A percentile compares a stretch with the other conserved stretches of the same genome.
Evolutionary conservation across 305 asterid genomes (phyloP).

Genomic region (Fraxinus sp.): DNA sequence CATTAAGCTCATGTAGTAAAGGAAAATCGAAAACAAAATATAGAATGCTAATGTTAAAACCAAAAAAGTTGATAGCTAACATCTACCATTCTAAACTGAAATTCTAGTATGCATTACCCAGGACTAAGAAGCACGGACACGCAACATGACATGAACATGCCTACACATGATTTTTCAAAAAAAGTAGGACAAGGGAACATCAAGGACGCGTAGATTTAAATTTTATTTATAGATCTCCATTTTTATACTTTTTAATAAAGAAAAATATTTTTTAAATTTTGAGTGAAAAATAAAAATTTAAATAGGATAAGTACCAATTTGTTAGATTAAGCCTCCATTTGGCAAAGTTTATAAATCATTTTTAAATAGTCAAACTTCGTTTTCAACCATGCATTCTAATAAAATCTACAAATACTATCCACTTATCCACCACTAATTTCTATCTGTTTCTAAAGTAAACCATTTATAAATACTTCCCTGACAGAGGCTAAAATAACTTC

Average conservation of each 20-base stretch:
- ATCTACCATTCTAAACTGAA: background rate
- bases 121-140: background rate
- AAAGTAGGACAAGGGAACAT: background rate
- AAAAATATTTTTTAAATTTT: background rate
- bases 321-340: background rate
- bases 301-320: background rate
- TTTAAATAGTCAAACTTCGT: background rate
- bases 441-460: background rate
- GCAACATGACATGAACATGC: background rate
- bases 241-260: background rate
- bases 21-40: constrained; percentile 13
- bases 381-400: background rate
- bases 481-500: background rate
- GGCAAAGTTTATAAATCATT: background rate
- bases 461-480: background rate
- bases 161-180: background rate
- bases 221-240: background rate
- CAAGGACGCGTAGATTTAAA: background rate
- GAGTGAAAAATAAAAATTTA: background rate
- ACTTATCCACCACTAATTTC: background rate
- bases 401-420: background rate
- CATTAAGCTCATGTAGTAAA: constrained; percentile 26
- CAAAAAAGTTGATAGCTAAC: background rate
- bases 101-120: background rate
- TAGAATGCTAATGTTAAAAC: constrained; percentile 5